These are phyloP conservation scores for Misopates orontium DNA, from an alignment of 257 asterid genomes.

Conservation along the genomic window DNA sequence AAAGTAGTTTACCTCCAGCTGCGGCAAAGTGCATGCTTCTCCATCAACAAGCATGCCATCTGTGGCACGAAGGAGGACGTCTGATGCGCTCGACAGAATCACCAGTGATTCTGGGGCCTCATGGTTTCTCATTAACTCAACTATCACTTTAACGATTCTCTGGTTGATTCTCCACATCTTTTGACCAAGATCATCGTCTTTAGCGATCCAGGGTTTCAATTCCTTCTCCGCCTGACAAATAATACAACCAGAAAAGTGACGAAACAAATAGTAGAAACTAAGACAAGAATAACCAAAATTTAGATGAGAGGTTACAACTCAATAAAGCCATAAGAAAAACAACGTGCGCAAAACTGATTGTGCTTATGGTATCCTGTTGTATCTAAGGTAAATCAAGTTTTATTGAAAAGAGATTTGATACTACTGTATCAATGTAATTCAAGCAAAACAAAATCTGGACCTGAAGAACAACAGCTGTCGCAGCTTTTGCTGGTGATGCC, in stretches of 20 bases:
- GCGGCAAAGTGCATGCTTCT: constrained; percentile 99
- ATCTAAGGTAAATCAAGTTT: not conserved
- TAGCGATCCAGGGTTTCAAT: constrained; percentile 92
- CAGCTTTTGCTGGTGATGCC: constrained; percentile 94
- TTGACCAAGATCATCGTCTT: constrained; percentile 90
- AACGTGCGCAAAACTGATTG: not conserved
- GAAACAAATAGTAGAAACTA: constrained; percentile 30
- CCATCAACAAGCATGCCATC: constrained; percentile 99
- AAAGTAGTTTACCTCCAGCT: constrained; percentile 71
- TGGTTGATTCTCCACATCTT: constrained; percentile 95
- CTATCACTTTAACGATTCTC: constrained; percentile 86
- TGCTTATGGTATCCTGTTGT: not conserved
- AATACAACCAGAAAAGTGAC: constrained; percentile 45
- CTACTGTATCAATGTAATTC: constrained; percentile 19
- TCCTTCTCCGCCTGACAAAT: constrained; percentile 95
- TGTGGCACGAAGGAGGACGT: constrained; percentile 95
- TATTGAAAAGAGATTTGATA: not conserved
- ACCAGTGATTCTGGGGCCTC: constrained; percentile 86
- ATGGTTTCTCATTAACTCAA: constrained; percentile 90
- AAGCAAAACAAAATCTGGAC: constrained; percentile 63
- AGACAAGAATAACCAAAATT: not conserved
- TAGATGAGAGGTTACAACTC: constrained; percentile 1
- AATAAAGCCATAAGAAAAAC: not conserved
- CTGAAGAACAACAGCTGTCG: constrained; percentile 98
- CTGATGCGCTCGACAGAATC: constrained; percentile 84